These are phyloP conservation scores for Noccaea caerulescens DNA, from an alignment of 345 rosid species.

Conservation along the genomic window DNA sequence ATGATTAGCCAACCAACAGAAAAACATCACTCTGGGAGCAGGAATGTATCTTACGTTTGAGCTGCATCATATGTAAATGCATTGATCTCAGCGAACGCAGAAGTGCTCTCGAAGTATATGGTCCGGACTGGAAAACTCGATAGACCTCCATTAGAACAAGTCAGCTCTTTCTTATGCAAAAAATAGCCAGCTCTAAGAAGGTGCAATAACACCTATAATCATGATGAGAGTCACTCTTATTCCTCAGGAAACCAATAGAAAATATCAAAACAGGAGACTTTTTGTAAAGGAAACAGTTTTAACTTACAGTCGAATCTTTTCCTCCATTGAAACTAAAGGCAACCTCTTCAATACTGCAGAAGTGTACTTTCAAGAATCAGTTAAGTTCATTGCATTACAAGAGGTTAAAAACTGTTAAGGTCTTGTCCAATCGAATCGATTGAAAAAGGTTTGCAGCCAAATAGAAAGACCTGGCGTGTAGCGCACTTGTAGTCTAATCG, in stretches of 20 bases:
- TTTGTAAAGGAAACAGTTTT: slow-evolving; percentile 12
- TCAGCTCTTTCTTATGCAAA: slow-evolving; percentile 65
- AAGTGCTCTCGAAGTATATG: slow-evolving; percentile 86
- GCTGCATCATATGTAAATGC: slow-evolving; percentile 88
- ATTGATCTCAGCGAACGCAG: slow-evolving; percentile 89
- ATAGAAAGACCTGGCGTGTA: neutral
- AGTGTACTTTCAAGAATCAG: slow-evolving; percentile 40
- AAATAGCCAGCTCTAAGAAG: slow-evolving; percentile 91
- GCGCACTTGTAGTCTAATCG: neutral
- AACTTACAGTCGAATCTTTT: slow-evolving; percentile 94
- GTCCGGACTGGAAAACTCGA: slow-evolving; percentile 79
- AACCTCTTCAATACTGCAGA: slow-evolving; percentile 83
- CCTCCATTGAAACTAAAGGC: slow-evolving; percentile 99
- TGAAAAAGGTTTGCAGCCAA: neutral
- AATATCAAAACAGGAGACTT: slow-evolving; percentile 11
- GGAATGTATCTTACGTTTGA: slow-evolving; percentile 52
- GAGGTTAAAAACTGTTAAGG: neutral
- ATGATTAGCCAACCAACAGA: slow-evolving; percentile 28
- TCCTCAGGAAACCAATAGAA: slow-evolving; percentile 16
- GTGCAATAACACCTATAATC: slow-evolving; percentile 82
- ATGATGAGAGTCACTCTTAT: slow-evolving; percentile 38
- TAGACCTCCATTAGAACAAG: slow-evolving; percentile 63
- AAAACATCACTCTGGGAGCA: slow-evolving; percentile 10
- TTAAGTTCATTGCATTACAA: slow-evolving; percentile 11
- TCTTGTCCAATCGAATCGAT: neutral